Conservation (phyloP, 1,284 basidiomycete genomes). For the Leccinum subspadiceum region DNA sequence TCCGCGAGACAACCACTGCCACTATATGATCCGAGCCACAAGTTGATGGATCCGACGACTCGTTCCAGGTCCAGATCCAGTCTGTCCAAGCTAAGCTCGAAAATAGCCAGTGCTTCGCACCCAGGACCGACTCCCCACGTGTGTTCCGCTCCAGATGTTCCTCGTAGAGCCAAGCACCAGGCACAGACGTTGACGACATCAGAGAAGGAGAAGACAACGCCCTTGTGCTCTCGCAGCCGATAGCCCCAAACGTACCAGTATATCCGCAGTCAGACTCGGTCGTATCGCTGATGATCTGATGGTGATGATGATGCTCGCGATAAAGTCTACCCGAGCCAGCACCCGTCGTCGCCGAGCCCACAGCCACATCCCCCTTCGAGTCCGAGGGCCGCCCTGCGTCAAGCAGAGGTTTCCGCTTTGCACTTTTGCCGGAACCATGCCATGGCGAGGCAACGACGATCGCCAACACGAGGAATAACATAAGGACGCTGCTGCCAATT, state of each 20-base stretch:
- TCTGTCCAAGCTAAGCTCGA: background rate
- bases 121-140: background rate
- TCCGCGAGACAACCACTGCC: background rate
- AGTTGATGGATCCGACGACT: background rate
- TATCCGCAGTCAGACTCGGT: background rate
- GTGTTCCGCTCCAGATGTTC: background rate
- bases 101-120: background rate
- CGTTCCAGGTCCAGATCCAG: background rate
- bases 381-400: background rate
- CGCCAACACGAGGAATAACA: slow-evolving; percentile 6
- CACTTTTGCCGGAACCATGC: background rate
- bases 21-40: background rate
- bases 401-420: background rate
- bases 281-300: background rate
- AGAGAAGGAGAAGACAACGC: background rate
- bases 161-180: slow-evolving; percentile 6
- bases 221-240: background rate
- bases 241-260: background rate
- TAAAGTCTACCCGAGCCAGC: background rate
- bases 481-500: slow-evolving; percentile 1
- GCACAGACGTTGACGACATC: background rate
- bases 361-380: background rate
- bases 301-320: background rate
- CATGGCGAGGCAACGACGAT: background rate
- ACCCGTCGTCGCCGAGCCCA: background rate